phyloP scores from a whole-genome alignment of 1,284 basidiomycete genomes.

The Xerocomus amazonicus region DNA sequence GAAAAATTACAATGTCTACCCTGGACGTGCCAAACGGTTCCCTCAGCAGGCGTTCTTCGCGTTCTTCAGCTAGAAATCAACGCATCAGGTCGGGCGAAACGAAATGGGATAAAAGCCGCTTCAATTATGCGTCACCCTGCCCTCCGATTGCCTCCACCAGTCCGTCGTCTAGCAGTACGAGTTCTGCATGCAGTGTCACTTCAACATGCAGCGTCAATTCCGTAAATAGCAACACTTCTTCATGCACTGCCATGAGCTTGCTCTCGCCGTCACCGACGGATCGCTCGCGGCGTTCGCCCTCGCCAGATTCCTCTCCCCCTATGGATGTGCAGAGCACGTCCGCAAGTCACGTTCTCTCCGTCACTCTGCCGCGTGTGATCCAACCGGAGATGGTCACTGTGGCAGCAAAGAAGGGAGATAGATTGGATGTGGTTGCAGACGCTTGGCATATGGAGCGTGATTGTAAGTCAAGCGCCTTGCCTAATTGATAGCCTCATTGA shows the following conservation, averaged over 20 bases:
- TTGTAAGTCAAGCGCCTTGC: conserved; percentile 36
- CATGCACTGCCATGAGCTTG: conserved; percentile 11
- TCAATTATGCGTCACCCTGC: conserved; percentile 30
- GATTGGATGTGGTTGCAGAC: conserved; percentile 50
- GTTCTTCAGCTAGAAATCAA: conserved; percentile 28
- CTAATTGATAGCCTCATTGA: conserved; percentile 5
- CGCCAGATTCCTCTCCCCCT: conserved; percentile 37
- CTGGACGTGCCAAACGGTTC: conserved; percentile 23
- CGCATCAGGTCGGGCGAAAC: conserved; percentile 24
- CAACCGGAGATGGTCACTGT: conserved; percentile 56
- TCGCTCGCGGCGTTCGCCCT: conserved; percentile 36
- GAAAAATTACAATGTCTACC: conserved; percentile 21
- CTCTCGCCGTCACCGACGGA: conserved; percentile 36
- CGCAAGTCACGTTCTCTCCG: conserved; percentile 34
- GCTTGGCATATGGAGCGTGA: conserved; percentile 55
- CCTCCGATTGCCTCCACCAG: conserved; percentile 25
- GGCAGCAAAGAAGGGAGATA: conserved; percentile 49
- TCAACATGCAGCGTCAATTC: conserved; percentile 22
- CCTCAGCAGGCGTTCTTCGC: conserved; percentile 31
- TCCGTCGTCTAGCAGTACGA: conserved; percentile 22
- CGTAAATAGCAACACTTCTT: conserved; percentile 12
- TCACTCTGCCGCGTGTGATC: conserved; percentile 43
- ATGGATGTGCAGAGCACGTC: conserved; percentile 39
- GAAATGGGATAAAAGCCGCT: conserved; percentile 29
- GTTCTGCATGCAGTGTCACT: conserved; percentile 25